phyloP scores from a whole-genome alignment of 2,329 filamentous ascomycete species.

The Alternaria tenuissima region DNA sequence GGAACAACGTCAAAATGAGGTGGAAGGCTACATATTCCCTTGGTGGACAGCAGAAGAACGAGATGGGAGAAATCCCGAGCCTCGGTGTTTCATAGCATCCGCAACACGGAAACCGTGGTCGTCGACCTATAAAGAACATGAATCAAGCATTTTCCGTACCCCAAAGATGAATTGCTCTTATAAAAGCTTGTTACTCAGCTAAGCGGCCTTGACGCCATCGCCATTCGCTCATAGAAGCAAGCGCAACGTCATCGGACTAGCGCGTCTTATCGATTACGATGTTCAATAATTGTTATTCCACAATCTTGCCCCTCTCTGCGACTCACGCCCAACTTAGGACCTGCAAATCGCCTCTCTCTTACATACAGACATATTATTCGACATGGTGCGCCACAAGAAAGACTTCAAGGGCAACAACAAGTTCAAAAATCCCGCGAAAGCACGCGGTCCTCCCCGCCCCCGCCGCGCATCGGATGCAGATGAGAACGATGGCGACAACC shows the following conservation, averaged over 20 bases:
- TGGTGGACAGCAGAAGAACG: constrained; percentile 70
- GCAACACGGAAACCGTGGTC: constrained; percentile 11
- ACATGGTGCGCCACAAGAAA: constrained; percentile 96
- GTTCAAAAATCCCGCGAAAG: constrained; percentile 64
- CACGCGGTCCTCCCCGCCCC: constrained; percentile 61
- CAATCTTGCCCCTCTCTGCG: constrained; percentile 28
- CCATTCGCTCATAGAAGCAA: neutral
- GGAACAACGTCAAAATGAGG: constrained; percentile 83
- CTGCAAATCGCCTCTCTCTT: neutral
- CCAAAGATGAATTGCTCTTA: neutral
- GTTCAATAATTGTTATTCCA: constrained; percentile 18
- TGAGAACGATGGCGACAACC: constrained; percentile 34
- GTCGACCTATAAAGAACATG: constrained; percentile 5
- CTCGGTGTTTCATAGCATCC: constrained; percentile 72
- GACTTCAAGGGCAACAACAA: constrained; percentile 80
- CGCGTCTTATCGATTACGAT: constrained; percentile 32
- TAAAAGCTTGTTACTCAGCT: neutral
- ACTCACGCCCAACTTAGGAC: constrained; percentile 6
- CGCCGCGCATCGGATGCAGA: constrained; percentile 34
- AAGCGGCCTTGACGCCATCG: neutral
- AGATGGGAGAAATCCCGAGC: constrained; percentile 85
- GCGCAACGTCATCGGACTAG: constrained; percentile 23
- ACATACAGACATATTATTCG: neutral
- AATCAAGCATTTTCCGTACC: constrained; percentile 6
- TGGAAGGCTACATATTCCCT: constrained; percentile 87